Evolutionary conservation across 2,329 filamentous ascomycete genomes (phyloP), one percentile per base, ranked within the genome.

Genomic region (Arthrobotrys iridis): DNA sequence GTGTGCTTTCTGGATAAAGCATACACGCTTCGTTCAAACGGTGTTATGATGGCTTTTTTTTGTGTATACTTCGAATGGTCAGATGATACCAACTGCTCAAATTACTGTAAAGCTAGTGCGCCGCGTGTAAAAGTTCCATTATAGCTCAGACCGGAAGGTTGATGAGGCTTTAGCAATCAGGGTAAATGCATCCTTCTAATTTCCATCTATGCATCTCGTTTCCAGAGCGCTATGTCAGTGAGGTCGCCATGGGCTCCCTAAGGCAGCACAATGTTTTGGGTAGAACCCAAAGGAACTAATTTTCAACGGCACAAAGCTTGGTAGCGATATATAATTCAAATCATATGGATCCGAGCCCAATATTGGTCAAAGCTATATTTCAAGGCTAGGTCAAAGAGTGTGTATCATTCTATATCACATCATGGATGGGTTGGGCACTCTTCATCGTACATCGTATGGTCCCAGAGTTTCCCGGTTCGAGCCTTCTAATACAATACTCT

Each of bases 1-100:
- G 11, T 15, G 41, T 52, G 45, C 33, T 70, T 62, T 70, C 55
- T 62, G 40, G 63, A 46, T 30, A 66, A 48, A 48, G 59, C 41
- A 18, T n/a, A n/a, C n/a, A n/a, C n/a, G n/a, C 37, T 18, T 13
- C 26, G 18, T 18, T 43, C 40, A 43, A 7, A 55, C 15, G n/a
- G 35, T 55, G 4, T 37, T 10, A 24, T 24, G 50, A 20, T 55
- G 15, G 48, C 30, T n/a, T 46, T 35, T 35, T 30, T 37, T 22
- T 55, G 30, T 37, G 50, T 8, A 55, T 37, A 24, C 10, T 37
- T 24, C 30, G n/a, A 55, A 55, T 22, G 15, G n/a, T 41, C 28
- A 41, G n/a, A 35, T 48, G 10, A 50, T 43, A 28, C 28, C 26
- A 41, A 57, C 11, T 33, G 41, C 18, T 45, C 57, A 26, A 6